Conservation (phyloP, 1,139 yeast genomes). For the Yarrowia galli region DNA sequence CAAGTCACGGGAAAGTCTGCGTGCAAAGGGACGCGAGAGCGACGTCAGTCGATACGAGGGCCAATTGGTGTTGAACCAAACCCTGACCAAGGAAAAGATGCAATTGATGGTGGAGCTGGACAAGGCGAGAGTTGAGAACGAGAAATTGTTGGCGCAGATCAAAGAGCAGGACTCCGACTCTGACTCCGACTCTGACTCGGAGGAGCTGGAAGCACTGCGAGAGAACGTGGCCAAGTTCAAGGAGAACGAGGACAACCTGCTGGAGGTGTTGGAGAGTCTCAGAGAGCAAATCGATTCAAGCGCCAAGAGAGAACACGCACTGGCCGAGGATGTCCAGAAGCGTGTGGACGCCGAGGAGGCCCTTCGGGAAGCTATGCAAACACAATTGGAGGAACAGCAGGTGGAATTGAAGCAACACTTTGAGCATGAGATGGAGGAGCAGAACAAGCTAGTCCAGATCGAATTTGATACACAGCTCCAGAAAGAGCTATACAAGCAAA, state of each 20-base stretch:
- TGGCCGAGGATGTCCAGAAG: not conserved
- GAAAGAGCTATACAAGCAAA: constrained; percentile 39
- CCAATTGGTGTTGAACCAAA: constrained; percentile 13
- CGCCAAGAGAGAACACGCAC: not conserved
- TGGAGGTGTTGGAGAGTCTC: not conserved
- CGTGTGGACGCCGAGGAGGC: constrained; percentile 19
- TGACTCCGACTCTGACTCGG: constrained; percentile 2
- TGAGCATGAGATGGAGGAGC: constrained; percentile 40
- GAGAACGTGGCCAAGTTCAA: not conserved
- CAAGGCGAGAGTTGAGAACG: constrained; percentile 3
- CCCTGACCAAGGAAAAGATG: constrained; percentile 23
- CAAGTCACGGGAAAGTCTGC: constrained; percentile 28
- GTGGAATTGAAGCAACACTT: constrained; percentile 8
- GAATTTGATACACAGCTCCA: constrained; percentile 39
- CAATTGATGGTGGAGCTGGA: constrained; percentile 33
- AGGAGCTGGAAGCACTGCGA: constrained; percentile 10
- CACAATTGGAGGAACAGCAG: constrained; percentile 16
- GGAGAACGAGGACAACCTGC: constrained; percentile 4
- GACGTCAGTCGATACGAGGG: constrained; percentile 30
- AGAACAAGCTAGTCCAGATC: constrained; percentile 39
- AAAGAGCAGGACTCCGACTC: constrained; percentile 11
- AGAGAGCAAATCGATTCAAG: not conserved
- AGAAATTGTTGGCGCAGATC: not conserved
- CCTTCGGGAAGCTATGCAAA: constrained; percentile 12
- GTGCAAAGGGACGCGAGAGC: constrained; percentile 13